Evolutionary conservation across 164 flowering plant genomes (phyloP).

Genomic region (Tetracentron sinense): DNA sequence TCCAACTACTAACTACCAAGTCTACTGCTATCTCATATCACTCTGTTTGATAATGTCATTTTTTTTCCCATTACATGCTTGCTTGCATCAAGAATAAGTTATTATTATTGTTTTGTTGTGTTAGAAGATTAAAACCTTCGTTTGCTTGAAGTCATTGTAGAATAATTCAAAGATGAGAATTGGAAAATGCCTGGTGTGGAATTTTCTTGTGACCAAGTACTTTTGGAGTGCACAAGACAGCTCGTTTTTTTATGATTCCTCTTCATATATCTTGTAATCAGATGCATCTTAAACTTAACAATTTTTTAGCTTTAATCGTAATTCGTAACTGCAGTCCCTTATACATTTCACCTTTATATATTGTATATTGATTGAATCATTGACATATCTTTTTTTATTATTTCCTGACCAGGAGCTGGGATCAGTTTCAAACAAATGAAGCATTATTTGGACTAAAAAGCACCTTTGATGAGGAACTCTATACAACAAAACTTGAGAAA

Average conservation of each 20-base stretch:
- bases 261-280: not conserved
- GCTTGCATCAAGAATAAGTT: too few species aligned
- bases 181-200: not conserved
- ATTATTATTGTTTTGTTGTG: not conserved
- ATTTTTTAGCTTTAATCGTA: not conserved
- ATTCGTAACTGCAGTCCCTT: not conserved
- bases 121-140: not conserved
- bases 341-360: not conserved
- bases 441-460: constrained; percentile 91
- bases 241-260: not conserved
- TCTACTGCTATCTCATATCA: too few species aligned
- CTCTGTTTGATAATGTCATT: too few species aligned
- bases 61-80: too few species aligned
- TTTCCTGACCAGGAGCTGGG: constrained; percentile 62
- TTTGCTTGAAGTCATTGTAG: not conserved
- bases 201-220: not conserved
- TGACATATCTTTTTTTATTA: not conserved
- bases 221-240: not conserved
- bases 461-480: constrained; percentile 93
- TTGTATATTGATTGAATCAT: not conserved
- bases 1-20: too few species aligned
- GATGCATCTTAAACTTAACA: not conserved
- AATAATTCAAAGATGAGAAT: not conserved
- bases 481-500: constrained; percentile 94
- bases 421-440: constrained; percentile 89